Conservation (phyloP, 345 rosid species). For the Dovyalis caffra region DNA sequence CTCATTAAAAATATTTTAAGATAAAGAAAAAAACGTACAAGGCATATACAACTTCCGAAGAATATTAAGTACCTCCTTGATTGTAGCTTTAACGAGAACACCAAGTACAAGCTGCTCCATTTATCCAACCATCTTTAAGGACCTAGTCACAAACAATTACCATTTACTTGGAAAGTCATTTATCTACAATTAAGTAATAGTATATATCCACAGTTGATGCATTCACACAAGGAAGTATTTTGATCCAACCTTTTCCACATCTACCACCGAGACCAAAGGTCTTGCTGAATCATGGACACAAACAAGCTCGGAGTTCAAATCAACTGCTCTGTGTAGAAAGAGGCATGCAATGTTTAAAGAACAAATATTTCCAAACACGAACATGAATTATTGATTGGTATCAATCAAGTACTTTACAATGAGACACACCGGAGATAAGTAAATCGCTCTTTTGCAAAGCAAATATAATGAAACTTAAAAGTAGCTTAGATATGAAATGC, state of each 20-base stretch:
- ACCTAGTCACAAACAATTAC: conserved; percentile 17
- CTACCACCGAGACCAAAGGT: conserved; percentile 61
- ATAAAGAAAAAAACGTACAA: no score
- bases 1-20: no score
- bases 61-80: no score
- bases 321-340: conserved; percentile 51
- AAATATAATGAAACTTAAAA: no score
- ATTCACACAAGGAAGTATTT: no score
- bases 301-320: conserved; percentile 72
- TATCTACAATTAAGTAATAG: background rate
- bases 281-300: conserved; percentile 96
- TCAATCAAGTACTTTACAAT: background rate
- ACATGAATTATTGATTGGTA: background rate
- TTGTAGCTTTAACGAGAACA: no score
- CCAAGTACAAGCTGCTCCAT: no score
- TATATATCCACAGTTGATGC: no score
- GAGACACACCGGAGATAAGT: background rate
- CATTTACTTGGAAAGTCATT: background rate
- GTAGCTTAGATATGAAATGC: no score
- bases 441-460: background rate
- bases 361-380: background rate
- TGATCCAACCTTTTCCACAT: no score
- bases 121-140: no score
- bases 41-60: no score
- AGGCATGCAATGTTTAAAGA: background rate